Evolutionary conservation across 169 alveolate genomes (phyloP), one percentile per base, ranked within the genome.

Genomic region (Cryptosporidium baileyi): DNA sequence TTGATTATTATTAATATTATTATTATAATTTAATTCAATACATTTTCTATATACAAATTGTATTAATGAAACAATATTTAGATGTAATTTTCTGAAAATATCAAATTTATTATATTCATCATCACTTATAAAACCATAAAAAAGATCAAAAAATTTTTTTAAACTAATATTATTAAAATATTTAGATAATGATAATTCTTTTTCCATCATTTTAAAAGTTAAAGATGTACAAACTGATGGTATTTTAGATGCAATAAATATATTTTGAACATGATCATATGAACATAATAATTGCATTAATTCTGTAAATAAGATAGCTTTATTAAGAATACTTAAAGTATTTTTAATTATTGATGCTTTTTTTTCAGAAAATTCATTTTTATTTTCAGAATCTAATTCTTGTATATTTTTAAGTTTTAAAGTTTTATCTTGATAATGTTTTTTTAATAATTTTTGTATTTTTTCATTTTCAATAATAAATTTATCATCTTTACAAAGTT

Each of bases 261-360:
- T 41, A 63, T 63, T 63, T 22, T 49, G 40, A 8, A 11, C 8
- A 0, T 1, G 47, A 63, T 44, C 41, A 63, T 63, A 41, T 19
- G 44, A 43, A 63, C 81, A 63, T 11, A 63, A 61, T 54, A 19
- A 26, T 22, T 63, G 49, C 9, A 63, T 0, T 17, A 5, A 26
- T 32, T 63, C 49, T 3, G 57, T 24, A 63, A 40, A 30, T 26
- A 63, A 63, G 2, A 63, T 41, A 11, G 34, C 13, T 17, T 17
- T 63, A 22, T 63, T 63, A 24, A 63, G 30, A n/a, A 63, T 44
- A 43, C 6, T 19, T 22, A 63, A 47, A 26, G 81, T 63, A 24
- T 24, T 63, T 44, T 63, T 63, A 1, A 63, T 11, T 43, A 40
- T 30, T n/a, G 1, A 5, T 22, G 30, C 30, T 17, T 43, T 63